phyloP scores from a whole-genome alignment of 2,329 filamentous ascomycete species.

The Botryotinia calthae region DNA sequence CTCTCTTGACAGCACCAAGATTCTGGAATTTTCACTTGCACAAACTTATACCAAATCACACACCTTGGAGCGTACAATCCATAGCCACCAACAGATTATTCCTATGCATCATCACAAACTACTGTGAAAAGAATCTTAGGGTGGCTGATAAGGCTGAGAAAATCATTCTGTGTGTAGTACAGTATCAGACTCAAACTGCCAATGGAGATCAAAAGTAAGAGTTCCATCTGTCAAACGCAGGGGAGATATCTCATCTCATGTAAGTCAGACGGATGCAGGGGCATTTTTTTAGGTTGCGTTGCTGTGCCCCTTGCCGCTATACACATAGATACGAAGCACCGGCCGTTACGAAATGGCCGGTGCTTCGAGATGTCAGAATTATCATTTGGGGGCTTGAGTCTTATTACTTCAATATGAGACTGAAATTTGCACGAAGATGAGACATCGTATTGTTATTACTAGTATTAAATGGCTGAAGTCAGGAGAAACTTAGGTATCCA shows the following conservation, averaged over 20 bases:
- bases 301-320: constrained; percentile 6
- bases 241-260: constrained; percentile 7
- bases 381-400: background rate
- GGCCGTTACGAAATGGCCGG: background rate
- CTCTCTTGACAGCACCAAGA: background rate
- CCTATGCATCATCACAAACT: background rate
- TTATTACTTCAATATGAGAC: background rate
- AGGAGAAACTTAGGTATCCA: background rate
- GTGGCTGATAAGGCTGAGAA: constrained; percentile 8
- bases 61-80: background rate
- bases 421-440: background rate
- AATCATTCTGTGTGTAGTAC: background rate
- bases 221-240: background rate
- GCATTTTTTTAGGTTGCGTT: background rate
- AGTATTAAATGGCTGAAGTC: background rate
- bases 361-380: background rate
- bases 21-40: background rate
- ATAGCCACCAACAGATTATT: background rate
- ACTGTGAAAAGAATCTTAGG: background rate
- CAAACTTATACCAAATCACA: background rate
- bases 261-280: constrained; percentile 1
- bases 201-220: background rate
- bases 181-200: background rate
- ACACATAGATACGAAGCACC: background rate
- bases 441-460: background rate